Percentiles rank a stretch among this genome's conserved stretches.
These are phyloP conservation scores for Collybia sp. DNA, from an alignment of 768 basidiomycete species.

Conservation along the genomic window DNA sequence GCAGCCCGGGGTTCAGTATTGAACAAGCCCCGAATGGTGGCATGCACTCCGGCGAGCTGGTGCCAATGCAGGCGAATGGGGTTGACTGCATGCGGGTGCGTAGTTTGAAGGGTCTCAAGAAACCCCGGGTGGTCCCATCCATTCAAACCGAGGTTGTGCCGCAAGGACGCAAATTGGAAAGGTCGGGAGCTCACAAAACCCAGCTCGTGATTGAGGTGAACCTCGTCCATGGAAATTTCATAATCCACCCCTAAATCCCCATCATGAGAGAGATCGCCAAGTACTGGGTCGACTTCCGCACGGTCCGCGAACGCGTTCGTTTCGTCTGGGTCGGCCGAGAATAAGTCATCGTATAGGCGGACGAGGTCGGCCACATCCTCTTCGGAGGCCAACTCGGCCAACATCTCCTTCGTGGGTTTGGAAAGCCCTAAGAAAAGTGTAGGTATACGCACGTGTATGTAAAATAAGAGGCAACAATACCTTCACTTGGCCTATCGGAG, in stretches of 20 bases:
- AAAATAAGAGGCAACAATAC: background rate
- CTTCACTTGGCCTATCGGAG: background rate
- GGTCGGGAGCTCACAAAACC: slow-evolving; percentile 14
- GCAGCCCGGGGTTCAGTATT: background rate
- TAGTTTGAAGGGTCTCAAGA: background rate
- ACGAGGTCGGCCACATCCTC: slow-evolving; percentile 2
- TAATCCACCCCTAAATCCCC: slow-evolving; percentile 7
- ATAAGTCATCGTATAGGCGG: background rate
- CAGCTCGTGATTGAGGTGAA: slow-evolving; percentile 8
- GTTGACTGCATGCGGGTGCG: background rate
- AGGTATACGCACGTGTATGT: background rate
- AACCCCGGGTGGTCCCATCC: slow-evolving; percentile 11
- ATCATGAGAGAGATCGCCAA: background rate
- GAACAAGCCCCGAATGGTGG: slow-evolving; percentile 12
- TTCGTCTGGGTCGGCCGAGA: background rate
- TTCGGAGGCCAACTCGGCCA: slow-evolving; percentile 1
- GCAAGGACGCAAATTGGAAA: slow-evolving; percentile 13
- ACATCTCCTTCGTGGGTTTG: background rate
- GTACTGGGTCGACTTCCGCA: slow-evolving; percentile 10
- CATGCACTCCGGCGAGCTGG: slow-evolving; percentile 17
- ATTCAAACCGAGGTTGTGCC: slow-evolving; percentile 12
- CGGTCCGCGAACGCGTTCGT: slow-evolving; percentile 3
- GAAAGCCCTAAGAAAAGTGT: no score
- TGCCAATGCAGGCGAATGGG: slow-evolving; percentile 18
- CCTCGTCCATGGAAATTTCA: slow-evolving; percentile 3